These are phyloP conservation scores for Dothidotthia symphoricarpi DNA, from an alignment of 2,329 filamentous ascomycete species.

Conservation along the genomic window DNA sequence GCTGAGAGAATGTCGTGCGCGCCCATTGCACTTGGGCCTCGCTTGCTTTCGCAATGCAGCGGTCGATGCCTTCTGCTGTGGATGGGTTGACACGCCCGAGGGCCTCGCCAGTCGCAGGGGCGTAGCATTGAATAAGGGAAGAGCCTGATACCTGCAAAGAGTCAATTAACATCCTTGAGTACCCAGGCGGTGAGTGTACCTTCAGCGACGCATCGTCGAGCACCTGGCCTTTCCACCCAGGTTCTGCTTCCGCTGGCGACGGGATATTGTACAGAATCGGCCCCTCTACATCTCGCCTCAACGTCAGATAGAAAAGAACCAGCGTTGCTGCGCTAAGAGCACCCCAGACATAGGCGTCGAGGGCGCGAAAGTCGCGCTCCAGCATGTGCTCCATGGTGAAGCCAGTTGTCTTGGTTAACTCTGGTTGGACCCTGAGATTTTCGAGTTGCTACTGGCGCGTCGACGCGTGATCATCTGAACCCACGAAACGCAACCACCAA, in stretches of 20 bases:
- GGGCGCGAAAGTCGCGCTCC: slow-evolving; percentile 22
- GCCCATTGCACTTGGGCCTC: slow-evolving; percentile 76
- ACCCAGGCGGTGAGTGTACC: slow-evolving; percentile 32
- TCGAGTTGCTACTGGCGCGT: slow-evolving; percentile 5
- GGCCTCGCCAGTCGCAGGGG: slow-evolving; percentile 82
- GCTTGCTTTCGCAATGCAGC: slow-evolving; percentile 69
- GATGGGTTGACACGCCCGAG: slow-evolving; percentile 77
- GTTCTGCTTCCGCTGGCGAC: slow-evolving; percentile 59
- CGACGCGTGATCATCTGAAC: slow-evolving; percentile 19
- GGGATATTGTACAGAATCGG: slow-evolving; percentile 60
- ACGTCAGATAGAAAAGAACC: slow-evolving; percentile 23
- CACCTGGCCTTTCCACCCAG: slow-evolving; percentile 54
- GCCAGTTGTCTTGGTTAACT: slow-evolving; percentile 3
- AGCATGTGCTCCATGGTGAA: slow-evolving; percentile 29
- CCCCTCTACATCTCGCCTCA: slow-evolving; percentile 39
- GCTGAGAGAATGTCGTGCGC: slow-evolving; percentile 71
- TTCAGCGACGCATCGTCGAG: slow-evolving; percentile 63
- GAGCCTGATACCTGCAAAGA: slow-evolving; percentile 56
- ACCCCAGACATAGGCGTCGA: slow-evolving; percentile 14
- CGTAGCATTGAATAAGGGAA: slow-evolving; percentile 76
- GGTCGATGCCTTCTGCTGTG: slow-evolving; percentile 74
- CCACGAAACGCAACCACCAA: too few species aligned
- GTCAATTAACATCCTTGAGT: slow-evolving; percentile 6
- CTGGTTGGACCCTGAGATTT: slow-evolving; percentile 10
- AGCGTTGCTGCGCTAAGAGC: slow-evolving; percentile 24